Base-by-base conservation (phyloP, 495 filamentous ascomycete genomes). In the Penicillium maclennaniae region DNA sequence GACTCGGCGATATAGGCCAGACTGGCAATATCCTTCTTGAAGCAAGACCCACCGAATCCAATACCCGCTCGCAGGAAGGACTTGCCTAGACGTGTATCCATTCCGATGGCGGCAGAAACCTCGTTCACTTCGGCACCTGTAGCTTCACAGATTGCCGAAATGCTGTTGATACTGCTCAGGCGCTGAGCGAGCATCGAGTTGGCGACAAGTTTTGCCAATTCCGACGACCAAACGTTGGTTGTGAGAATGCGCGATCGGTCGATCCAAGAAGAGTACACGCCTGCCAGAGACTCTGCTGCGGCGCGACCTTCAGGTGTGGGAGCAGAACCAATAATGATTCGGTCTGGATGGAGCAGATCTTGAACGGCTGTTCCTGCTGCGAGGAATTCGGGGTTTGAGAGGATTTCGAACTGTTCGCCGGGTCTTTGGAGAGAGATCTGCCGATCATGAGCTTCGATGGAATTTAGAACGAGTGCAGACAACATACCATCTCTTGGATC, bases 181-280 rank as follows among this genome's bases (percentile, higher is more conserved):
- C 88, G 80, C 61, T 92, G 88, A 4, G 88, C 88, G 17, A 92
- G 73, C 75, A 92, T 82, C 1, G 87, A 82, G 59, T 92, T 92
- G 7, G 88, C 86, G 1, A 85, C 86, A 2, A 92, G 73, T 65
- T 91, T 92, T 4, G 86, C 72, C 8, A 92, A 69, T 67, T 92
- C 88, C 0, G 86, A 86, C 7, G 87, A 89, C 80, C 86, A 91
- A 3, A 84, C 67, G 63, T 89, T 88, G 62, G 85, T 83, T 1
- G 79, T 87, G 19, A 89, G 70, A 52, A 92, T 88, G 10, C 77
- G 75, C 1, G 70, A 64, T 8, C 70, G 69, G 4, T 83, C 77
- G 7, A 91, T 80, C 88, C 88, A 92, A 19, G 76, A 69, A 2
- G 79, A 74, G 55, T 92, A 92, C 1, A 91, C 72, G 0, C 72